Evolutionary conservation across 495 filamentous ascomycete genomes (phyloP).

Genomic region (Coniosporium apollinis): DNA sequence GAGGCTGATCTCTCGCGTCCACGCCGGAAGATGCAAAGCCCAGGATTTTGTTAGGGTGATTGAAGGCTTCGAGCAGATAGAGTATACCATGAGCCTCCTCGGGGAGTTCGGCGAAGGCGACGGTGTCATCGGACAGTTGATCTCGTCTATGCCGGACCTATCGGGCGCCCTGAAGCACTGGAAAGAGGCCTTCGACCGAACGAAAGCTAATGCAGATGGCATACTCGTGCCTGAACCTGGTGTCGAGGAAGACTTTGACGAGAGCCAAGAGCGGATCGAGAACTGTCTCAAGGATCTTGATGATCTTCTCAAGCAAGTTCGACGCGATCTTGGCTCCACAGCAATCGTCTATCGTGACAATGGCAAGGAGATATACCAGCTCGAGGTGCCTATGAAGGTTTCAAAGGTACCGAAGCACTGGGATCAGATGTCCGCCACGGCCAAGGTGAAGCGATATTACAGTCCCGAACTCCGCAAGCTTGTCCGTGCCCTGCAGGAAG

Average conservation of each 20-base stretch:
- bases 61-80: slow-evolving; percentile 94
- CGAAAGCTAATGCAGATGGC: slow-evolving; percentile 56
- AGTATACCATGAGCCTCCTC: slow-evolving; percentile 71
- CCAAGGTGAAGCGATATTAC: slow-evolving; percentile 87
- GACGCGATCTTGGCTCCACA: slow-evolving; percentile 44
- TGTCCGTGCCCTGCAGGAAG: slow-evolving; percentile 76
- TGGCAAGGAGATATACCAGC: slow-evolving; percentile 93
- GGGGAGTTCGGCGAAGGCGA: slow-evolving; percentile 50
- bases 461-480: slow-evolving; percentile 64
- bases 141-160: slow-evolving; percentile 73
- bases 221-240: slow-evolving; percentile 75
- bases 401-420: slow-evolving; percentile 70
- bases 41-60: slow-evolving; percentile 89
- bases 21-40: slow-evolving; percentile 73
- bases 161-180: slow-evolving; percentile 56
- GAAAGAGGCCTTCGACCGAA: slow-evolving; percentile 84
- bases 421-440: slow-evolving; percentile 92
- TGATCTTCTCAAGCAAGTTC: slow-evolving; percentile 48
- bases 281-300: slow-evolving; percentile 56
- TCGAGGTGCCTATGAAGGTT: slow-evolving; percentile 75
- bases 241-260: slow-evolving; percentile 85
- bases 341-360: slow-evolving; percentile 74
- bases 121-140: slow-evolving; percentile 69
- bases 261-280: slow-evolving; percentile 60
- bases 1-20: slow-evolving; percentile 82